Base-by-base conservation (phyloP, 2,329 filamentous ascomycete genomes). In the Cytospora piceae region DNA sequence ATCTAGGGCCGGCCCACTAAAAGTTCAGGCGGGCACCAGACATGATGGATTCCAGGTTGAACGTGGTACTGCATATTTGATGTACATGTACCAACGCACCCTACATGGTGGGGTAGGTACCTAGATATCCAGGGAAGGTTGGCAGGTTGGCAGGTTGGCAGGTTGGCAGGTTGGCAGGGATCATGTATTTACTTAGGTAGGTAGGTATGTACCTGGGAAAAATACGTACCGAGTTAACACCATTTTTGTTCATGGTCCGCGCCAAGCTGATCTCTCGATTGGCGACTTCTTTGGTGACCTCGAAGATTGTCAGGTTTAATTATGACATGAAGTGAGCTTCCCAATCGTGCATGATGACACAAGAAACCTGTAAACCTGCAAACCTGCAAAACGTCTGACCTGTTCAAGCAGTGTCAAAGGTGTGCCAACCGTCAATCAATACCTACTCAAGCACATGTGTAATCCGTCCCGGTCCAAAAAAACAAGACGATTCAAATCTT, bases 221-320 rank as follows among this genome's bases (percentile, higher is more conserved):
- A 29, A 29, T 29, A 29, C 42, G 42, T 14, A 2, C 39, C 14
- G 39, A n/a, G 14, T 20, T 5, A n/a, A 20, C 6, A 14, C 2
- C 4, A 9, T n/a, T 46, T n/a, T 14, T 46, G 39, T 11, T 46
- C 11, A 5, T 46, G n/a, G 42, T n/a, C 20, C n/a, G 42, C 42
- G 42, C 42, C 42, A 46, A 46, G 20, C 42, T 46, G 42, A 46
- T 46, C 42, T 46, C 42, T 46, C 42, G 42, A 46, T 46, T 46
- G 42, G 42, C 42, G 42, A 46, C 7, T 46, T 46, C 2, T 17
- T 15, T n/a, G 42, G 22, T 8, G 42, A 22, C 42, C 20, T 46
- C 42, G 37, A 46, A n/a, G 17, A 46, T 3, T 11, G 20, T 22
- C 42, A 11, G 5, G 42, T 46, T 46, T 46, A 11, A 46, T 46